Conservation (phyloP, 2,329 filamentous ascomycete genomes). For the Cladobotryum protrusum region DNA sequence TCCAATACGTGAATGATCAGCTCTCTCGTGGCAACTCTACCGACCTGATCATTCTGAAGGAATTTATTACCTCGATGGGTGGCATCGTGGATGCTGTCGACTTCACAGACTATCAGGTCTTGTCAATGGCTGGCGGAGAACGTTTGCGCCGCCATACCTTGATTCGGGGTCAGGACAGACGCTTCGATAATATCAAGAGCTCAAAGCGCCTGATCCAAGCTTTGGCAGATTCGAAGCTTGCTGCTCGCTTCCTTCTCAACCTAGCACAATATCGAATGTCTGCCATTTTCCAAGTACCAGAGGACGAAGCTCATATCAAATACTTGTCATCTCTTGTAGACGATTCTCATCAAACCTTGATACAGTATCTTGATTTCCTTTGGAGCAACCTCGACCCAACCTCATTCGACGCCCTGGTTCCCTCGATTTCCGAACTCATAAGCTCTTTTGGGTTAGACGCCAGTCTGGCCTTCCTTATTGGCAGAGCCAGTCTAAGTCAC, state of each 20-base stretch:
- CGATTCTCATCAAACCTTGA: constrained; percentile 77
- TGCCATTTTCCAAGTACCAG: constrained; percentile 70
- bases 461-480: constrained; percentile 78
- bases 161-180: constrained; percentile 71
- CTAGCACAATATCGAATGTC: constrained; percentile 85
- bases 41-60: constrained; percentile 84
- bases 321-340: constrained; percentile 82
- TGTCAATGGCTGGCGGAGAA: constrained; percentile 83
- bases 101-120: constrained; percentile 81
- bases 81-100: constrained; percentile 82
- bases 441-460: constrained; percentile 73
- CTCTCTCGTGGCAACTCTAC: constrained; percentile 77
- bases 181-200: constrained; percentile 67
- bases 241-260: constrained; percentile 77
- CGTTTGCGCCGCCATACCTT: constrained; percentile 74
- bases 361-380: constrained; percentile 84
- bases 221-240: constrained; percentile 69
- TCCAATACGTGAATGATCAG: constrained; percentile 86
- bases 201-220: constrained; percentile 75
- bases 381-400: constrained; percentile 69
- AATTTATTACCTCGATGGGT: constrained; percentile 87
- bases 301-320: constrained; percentile 76
- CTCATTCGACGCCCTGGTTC: constrained; percentile 74
- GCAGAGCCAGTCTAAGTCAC: constrained; percentile 65
- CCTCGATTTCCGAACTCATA: constrained; percentile 67